A percentile compares a stretch with the other conserved stretches of the same genome.
phyloP scores from a whole-genome alignment of 345 rosid genomes.

The Salix exigua region DNA sequence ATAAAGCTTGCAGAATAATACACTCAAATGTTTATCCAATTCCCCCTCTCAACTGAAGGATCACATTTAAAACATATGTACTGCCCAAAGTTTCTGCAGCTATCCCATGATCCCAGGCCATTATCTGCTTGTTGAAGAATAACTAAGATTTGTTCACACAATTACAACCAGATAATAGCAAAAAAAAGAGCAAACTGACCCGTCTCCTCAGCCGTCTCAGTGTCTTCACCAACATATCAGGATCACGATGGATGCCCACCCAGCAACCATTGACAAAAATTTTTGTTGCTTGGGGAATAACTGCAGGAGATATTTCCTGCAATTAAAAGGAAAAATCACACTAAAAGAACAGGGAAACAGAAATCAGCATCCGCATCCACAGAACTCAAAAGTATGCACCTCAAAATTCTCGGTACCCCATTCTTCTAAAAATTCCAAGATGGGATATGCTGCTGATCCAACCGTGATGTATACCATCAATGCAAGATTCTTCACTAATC shows the following conservation, averaged over 20 bases:
- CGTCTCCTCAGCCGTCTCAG: conserved; percentile 86
- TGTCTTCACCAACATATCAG: conserved; percentile 97
- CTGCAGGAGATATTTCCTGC: conserved; percentile 95
- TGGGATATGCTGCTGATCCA: conserved; percentile 94
- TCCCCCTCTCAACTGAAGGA: not conserved
- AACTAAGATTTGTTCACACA: not conserved
- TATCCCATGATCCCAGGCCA: not conserved
- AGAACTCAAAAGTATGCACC: conserved; percentile 38
- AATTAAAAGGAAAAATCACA: conserved; percentile 14
- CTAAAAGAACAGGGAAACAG: not conserved
- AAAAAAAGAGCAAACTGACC: conserved; percentile 37
- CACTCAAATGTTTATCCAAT: not conserved
- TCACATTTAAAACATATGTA: not conserved
- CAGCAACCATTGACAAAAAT: conserved; percentile 95
- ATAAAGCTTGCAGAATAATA: not conserved
- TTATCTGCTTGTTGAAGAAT: not conserved
- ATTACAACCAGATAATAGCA: not conserved
- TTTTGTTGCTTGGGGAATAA: conserved; percentile 92
- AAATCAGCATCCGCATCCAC: not conserved
- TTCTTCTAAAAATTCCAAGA: conserved; percentile 87
- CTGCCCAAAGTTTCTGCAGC: not conserved
- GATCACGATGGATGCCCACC: conserved; percentile 98
- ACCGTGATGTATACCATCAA: conserved; percentile 97
- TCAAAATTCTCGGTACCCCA: conserved; percentile 99
- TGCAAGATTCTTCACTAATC: conserved; percentile 93